Conservation (phyloP, 148 eudicot species). For the Rhododendron williamsianum region DNA sequence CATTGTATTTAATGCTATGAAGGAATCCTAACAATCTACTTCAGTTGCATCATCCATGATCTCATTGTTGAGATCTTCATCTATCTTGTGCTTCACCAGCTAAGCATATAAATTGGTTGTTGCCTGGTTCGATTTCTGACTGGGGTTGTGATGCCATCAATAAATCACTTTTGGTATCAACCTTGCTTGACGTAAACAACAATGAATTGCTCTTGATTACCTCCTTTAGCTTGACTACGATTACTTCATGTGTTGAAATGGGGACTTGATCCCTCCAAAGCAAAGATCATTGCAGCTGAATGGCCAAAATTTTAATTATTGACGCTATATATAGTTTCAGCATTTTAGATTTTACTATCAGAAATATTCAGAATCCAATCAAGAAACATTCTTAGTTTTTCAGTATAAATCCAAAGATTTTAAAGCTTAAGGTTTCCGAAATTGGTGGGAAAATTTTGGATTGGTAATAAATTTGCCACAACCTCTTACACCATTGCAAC, state of each 20-base stretch:
- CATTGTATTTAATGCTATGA: background rate
- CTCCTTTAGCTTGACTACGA: background rate
- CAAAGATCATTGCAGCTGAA: background rate
- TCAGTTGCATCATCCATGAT: background rate
- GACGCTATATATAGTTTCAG: background rate
- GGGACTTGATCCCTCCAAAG: background rate
- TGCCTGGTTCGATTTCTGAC: background rate
- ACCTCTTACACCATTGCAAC: background rate
- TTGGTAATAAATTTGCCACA: background rate
- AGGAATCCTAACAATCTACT: background rate
- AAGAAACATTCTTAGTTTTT: background rate
- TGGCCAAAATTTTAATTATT: background rate
- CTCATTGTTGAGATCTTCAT: background rate
- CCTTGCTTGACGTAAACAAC: background rate
- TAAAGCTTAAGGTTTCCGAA: background rate
- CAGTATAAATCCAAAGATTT: background rate
- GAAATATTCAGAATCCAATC: background rate
- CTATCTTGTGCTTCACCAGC: background rate
- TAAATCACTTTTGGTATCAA: background rate
- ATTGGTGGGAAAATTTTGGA: background rate
- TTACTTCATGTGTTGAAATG: background rate
- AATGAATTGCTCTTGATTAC: background rate
- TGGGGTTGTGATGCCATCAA: background rate
- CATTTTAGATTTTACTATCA: background rate
- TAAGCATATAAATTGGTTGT: background rate